A percentile compares a stretch with the other conserved stretches of the same genome.
phyloP scores from a whole-genome alignment of 1,139 yeast genomes.

The Scheffersomyces quercinus region DNA sequence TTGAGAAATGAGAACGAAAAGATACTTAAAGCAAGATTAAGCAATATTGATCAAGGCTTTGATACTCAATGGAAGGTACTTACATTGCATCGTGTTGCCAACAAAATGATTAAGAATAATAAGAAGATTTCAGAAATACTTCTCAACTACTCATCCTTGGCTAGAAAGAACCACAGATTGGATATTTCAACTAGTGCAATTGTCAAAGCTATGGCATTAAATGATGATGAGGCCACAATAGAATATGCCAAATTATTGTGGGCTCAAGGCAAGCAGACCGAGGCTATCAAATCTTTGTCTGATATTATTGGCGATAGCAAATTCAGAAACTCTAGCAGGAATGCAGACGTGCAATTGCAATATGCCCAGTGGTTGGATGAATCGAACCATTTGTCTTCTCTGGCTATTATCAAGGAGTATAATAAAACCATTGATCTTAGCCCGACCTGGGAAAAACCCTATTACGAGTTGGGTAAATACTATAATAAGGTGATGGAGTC shows the following conservation, averaged over 20 bases:
- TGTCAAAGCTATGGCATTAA: conserved; percentile 61
- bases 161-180: conserved; percentile 67
- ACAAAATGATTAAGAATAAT: conserved; percentile 37
- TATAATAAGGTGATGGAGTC: conserved; percentile 77
- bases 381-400: conserved; percentile 82
- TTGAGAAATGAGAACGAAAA: conserved; percentile 16
- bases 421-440: conserved; percentile 58
- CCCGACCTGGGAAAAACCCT: conserved; percentile 73
- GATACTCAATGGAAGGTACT: conserved; percentile 62
- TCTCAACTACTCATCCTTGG: conserved; percentile 62
- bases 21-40: conserved; percentile 40
- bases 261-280: conserved; percentile 87
- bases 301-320: conserved; percentile 32
- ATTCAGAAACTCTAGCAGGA: conserved; percentile 17
- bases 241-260: conserved; percentile 86
- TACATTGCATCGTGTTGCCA: conserved; percentile 59
- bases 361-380: conserved; percentile 89
- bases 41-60: conserved; percentile 61
- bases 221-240: conserved; percentile 57
- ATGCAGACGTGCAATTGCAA: conserved; percentile 62
- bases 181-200: conserved; percentile 76
- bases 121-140: conserved; percentile 47
- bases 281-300: conserved; percentile 72
- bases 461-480: conserved; percentile 78
- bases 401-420: conserved; percentile 71